These are phyloP conservation scores for Hamamelis virginiana DNA, from an alignment of 164 flowering plant genomes.

Conservation along the genomic window DNA sequence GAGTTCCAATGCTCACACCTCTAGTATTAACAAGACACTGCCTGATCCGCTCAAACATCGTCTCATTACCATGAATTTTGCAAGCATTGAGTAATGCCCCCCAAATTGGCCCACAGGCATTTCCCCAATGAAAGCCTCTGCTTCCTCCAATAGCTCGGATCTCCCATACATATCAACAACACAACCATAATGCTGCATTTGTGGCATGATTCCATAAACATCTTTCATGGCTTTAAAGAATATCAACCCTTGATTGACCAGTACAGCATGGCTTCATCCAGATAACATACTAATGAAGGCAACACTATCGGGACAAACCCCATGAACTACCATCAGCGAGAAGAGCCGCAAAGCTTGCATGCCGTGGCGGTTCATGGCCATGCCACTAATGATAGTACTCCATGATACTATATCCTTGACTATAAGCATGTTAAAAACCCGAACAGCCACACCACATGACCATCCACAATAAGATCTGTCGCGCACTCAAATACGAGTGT, in stretches of 20 bases:
- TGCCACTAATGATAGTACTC: conserved; percentile 31
- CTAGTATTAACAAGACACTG: background rate
- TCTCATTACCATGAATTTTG: conserved; percentile 26
- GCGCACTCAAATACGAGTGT: conserved; percentile 11
- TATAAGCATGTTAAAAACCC: conserved; percentile 13
- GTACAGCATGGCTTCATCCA: conserved; percentile 33
- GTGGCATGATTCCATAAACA: conserved; percentile 22
- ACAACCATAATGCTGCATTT: conserved; percentile 30
- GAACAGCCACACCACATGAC: conserved; percentile 21
- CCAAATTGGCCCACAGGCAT: conserved; percentile 29
- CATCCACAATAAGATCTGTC: conserved; percentile 10
- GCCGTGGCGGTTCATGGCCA: conserved; percentile 33
- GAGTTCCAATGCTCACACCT: conserved; percentile 22
- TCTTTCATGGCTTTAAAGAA: conserved; percentile 27
- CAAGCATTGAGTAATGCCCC: conserved; percentile 34
- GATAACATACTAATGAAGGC: conserved; percentile 31
- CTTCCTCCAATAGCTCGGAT: conserved; percentile 31
- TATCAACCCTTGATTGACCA: conserved; percentile 24
- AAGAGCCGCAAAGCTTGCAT: conserved; percentile 24
- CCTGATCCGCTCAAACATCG: conserved; percentile 17
- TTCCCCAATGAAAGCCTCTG: conserved; percentile 28
- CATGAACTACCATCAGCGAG: conserved; percentile 25
- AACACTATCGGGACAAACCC: conserved; percentile 29
- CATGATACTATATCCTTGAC: conserved; percentile 31
- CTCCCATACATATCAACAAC: conserved; percentile 34